Percentiles rank a stretch among this genome's conserved stretches.
These are phyloP conservation scores for Gastrolobium villosum DNA, from an alignment of 306 rosid species.

Conservation along the genomic window DNA sequence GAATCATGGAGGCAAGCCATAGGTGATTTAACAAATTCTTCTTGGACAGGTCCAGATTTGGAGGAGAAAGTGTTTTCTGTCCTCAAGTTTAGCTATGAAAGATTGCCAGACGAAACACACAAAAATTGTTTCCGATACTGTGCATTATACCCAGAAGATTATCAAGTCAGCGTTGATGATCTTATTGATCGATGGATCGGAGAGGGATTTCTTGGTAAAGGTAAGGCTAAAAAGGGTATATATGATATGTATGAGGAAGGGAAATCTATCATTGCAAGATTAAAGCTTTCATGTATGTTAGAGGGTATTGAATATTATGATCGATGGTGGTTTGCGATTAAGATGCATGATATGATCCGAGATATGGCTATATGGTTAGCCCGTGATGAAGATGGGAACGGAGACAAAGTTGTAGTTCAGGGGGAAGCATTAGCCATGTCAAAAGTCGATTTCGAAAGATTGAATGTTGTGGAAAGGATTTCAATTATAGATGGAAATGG, in stretches of 20 bases:
- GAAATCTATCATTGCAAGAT: conserved; percentile 8
- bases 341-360: conserved; percentile 40
- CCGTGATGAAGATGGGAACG: not conserved
- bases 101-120: conserved; percentile 6
- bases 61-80: conserved; percentile 12
- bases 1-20: conserved; percentile 25
- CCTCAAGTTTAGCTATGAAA: conserved; percentile 44
- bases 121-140: conserved; percentile 40
- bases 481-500: not conserved
- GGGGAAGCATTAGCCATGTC: not conserved
- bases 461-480: conserved; percentile 35
- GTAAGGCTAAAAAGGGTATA: not conserved
- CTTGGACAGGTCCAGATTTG: not conserved
- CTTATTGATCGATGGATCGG: conserved; percentile 43
- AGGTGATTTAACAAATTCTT: not conserved
- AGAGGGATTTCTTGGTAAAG: conserved; percentile 18
- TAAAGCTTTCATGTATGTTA: conserved; percentile 16
- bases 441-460: conserved; percentile 13
- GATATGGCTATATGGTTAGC: conserved; percentile 43
- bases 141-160: conserved; percentile 45
- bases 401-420: conserved; percentile 5
- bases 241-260: conserved; percentile 31
- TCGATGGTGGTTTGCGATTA: rapidly evolving
- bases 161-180: not conserved
- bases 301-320: not conserved